Evolutionary conservation across 768 basidiomycete species (phyloP), one percentile per base, ranked within the genome.

Genomic region (Tylopilus sp.): DNA sequence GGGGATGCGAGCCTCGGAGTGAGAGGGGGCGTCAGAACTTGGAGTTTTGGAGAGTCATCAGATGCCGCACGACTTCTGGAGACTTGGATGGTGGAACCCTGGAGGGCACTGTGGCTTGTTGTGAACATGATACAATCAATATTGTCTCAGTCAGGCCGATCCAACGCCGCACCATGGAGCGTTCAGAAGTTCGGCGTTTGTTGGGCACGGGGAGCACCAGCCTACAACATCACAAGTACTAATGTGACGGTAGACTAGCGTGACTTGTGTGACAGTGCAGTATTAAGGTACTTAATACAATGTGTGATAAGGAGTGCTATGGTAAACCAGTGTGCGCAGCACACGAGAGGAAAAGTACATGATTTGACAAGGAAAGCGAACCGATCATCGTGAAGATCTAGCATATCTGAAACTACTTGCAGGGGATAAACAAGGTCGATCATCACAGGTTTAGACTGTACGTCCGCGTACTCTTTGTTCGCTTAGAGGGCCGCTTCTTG

Each of bases 71-170:
- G 36, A 35, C 30, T 13, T n/a, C 10, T 47, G 47, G 35, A 47
- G 51, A n/a, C n/a, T n/a, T n/a, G n/a, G n/a, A 41, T 40, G 22
- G n/a, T 36, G n/a, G n/a, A 13, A 18, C 44, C 25, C 17, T 31
- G 40, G 57, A 38, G 47, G 20, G 33, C 33, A 44, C 6, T 11
- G 3, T 40, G 44, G 38, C 15, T 18, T 26, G 48, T 35, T 38
- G 30, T 18, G 36, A 28, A 20, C 47, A 55, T 43, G 50, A 4
- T 59, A 46, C 21, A 44, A 49, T 35, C 54, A 47, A 63, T 8
- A 26, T 26, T 63, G 33, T 51, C 41, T 42, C 61, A 40, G 59
- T 48, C 48, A 33, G 13, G 48, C 60, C 60, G 48, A 43, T 40
- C 22, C 50, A 58, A 33, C 44, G 36, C 59, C 59, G 56, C 59